phyloP scores from a whole-genome alignment of 345 rosid species.

The Brassica napus region Da-Ae NC_063436.1:17092001-17092500 shows the following conservation, averaged over 20 bases:
- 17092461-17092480: not conserved
- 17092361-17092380: not conserved
- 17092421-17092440: not conserved
- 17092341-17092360: not conserved
- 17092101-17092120: conserved; percentile 10
- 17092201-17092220: not conserved
- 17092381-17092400: not conserved
- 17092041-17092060: conserved; percentile 31
- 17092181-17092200: not conserved
- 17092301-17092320: not conserved
- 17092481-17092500: too few species aligned
- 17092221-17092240: not conserved
- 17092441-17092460: not conserved
- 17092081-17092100: conserved; percentile 4
- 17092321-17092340: not conserved
- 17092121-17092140: not conserved
- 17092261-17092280: conserved; percentile 12
- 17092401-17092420: not conserved
- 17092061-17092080: conserved; percentile 22
- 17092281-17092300: not conserved
- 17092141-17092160: too few species aligned
- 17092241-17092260: not conserved
- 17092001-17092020: conserved; percentile 20
- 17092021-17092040: conserved; percentile 30
- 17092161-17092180: too few species aligned